Percentiles rank a stretch among this genome's conserved stretches.
Conservation (phyloP, 225 moss, liverwort and hornwort genomes). For the Ulota crispa region DNA sequence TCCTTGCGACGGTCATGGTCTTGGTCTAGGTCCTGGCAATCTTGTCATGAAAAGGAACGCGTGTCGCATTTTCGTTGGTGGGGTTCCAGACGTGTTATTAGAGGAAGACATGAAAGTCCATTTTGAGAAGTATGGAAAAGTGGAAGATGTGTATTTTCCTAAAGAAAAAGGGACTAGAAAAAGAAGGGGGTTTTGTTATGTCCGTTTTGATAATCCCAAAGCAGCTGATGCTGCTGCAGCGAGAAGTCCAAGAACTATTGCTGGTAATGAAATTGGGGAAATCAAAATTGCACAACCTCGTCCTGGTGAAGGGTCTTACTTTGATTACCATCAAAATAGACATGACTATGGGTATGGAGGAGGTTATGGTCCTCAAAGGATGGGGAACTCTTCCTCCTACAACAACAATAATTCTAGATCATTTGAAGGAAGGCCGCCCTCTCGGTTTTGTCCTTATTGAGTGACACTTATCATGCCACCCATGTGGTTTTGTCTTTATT, state of each 20-base stretch:
- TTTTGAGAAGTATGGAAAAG: constrained; percentile 77
- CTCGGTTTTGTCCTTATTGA: too few relatives aligned
- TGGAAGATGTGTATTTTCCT: constrained; percentile 88
- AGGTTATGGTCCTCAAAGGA: too few relatives aligned
- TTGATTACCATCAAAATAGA: constrained; percentile 37
- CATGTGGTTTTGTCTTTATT: constrained; percentile 65
- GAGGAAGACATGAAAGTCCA: constrained; percentile 72
- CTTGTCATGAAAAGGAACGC: constrained; percentile 45
- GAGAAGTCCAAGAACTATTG: constrained; percentile 63
- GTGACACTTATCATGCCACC: constrained; percentile 2
- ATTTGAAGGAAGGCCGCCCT: too few relatives aligned
- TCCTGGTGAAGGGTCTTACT: constrained; percentile 46
- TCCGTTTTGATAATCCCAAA: constrained; percentile 67
- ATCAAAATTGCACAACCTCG: constrained; percentile 84
- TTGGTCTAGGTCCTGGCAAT: constrained; percentile 22
- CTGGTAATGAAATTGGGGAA: constrained; percentile 79
- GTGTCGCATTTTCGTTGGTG: constrained; percentile 79
- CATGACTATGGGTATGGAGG: constrained; percentile 23
- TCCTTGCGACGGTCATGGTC: constrained; percentile 7
- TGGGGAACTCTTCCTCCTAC: too few relatives aligned
- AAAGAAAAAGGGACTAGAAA: constrained; percentile 75
- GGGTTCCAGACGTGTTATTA: constrained; percentile 63
- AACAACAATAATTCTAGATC: too few relatives aligned
- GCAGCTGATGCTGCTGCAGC: constrained; percentile 73
- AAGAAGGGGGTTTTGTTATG: constrained; percentile 84